Evolutionary conservation across 352 stramenopile genomes (phyloP).

Genomic region (Globisporangium middletonii): DNA sequence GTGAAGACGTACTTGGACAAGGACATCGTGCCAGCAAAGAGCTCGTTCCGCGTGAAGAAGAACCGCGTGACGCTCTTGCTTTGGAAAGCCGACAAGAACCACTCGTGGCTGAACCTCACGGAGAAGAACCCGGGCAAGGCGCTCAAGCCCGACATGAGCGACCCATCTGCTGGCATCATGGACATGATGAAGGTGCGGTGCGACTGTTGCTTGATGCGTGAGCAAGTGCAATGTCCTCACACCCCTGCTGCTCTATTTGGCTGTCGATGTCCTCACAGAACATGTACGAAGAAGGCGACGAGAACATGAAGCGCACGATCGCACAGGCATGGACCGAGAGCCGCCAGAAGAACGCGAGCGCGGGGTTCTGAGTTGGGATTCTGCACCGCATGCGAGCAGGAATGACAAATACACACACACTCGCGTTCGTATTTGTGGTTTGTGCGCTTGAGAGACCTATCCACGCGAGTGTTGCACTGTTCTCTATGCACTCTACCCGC

Average conservation of each 20-base stretch:
- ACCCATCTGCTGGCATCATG: slow-evolving; percentile 83
- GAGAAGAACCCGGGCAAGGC: slow-evolving; percentile 70
- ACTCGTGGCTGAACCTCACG: slow-evolving; percentile 77
- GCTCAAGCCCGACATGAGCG: slow-evolving; percentile 38
- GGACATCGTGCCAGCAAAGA: slow-evolving; percentile 69
- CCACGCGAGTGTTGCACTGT: background rate
- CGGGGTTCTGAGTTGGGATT: slow-evolving; percentile 3
- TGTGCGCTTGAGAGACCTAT: background rate
- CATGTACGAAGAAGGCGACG: slow-evolving; percentile 87
- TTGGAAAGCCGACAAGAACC: slow-evolving; percentile 71
- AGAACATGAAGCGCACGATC: slow-evolving; percentile 88
- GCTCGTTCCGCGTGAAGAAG: slow-evolving; percentile 78
- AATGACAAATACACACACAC: background rate
- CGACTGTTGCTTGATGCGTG: background rate
- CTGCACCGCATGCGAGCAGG: background rate
- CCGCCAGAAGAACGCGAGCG: slow-evolving; percentile 53
- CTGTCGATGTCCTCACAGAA: slow-evolving; percentile 29
- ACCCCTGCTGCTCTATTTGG: background rate
- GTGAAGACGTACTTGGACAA: slow-evolving; percentile 80
- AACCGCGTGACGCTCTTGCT: slow-evolving; percentile 80
- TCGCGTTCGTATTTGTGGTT: too few relatives aligned
- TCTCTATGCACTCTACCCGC: slow-evolving; percentile 4
- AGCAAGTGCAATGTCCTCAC: background rate
- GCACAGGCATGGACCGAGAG: slow-evolving; percentile 86
- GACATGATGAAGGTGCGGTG: slow-evolving; percentile 85